A percentile compares a stretch with the other conserved stretches of the same genome.
phyloP scores from a whole-genome alignment of 1,284 basidiomycete species.

The Cutaneotrichosporon dermatis region DNA sequence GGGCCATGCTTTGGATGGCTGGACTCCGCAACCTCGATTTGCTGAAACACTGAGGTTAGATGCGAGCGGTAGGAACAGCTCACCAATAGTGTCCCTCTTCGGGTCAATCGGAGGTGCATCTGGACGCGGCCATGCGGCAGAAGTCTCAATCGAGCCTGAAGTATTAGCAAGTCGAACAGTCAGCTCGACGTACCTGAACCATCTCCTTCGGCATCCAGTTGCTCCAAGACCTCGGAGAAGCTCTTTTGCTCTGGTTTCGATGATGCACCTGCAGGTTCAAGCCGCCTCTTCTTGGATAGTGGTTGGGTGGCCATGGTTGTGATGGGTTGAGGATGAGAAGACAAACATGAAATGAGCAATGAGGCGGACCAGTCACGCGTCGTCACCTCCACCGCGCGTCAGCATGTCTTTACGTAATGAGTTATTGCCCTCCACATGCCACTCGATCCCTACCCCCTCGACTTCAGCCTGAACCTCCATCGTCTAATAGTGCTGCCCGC shows the following conservation, averaged over 20 bases:
- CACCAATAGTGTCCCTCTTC: slow-evolving; percentile 61
- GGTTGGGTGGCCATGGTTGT: slow-evolving; percentile 19
- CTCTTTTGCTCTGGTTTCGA: slow-evolving; percentile 49
- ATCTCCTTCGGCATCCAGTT: slow-evolving; percentile 65
- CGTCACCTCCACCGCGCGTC: slow-evolving; percentile 9
- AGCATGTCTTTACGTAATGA: not conserved
- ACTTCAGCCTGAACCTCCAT: too few relatives aligned
- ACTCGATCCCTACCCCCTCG: not conserved
- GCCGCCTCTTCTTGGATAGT: slow-evolving; percentile 34
- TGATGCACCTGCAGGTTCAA: slow-evolving; percentile 18
- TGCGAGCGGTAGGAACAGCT: slow-evolving; percentile 15
- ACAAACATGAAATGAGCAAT: not conserved
- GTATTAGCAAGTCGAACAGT: not conserved
- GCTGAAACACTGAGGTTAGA: slow-evolving; percentile 65
- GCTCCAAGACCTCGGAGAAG: slow-evolving; percentile 72
- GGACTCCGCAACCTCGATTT: slow-evolving; percentile 82
- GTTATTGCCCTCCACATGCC: not conserved
- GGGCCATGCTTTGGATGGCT: slow-evolving; percentile 56
- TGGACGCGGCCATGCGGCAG: slow-evolving; percentile 74
- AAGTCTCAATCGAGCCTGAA: slow-evolving; percentile 44
- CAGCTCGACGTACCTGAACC: slow-evolving; percentile 18
- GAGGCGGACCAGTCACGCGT: slow-evolving; percentile 1
- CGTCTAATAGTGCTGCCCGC: too few relatives aligned
- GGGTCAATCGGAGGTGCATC: slow-evolving; percentile 57
- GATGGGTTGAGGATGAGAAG: not conserved